A percentile compares a stretch with the other conserved stretches of the same genome.
These are phyloP conservation scores for Sherardia arvensis DNA, from an alignment of 257 asterid genomes.

Conservation along the genomic window DNA sequence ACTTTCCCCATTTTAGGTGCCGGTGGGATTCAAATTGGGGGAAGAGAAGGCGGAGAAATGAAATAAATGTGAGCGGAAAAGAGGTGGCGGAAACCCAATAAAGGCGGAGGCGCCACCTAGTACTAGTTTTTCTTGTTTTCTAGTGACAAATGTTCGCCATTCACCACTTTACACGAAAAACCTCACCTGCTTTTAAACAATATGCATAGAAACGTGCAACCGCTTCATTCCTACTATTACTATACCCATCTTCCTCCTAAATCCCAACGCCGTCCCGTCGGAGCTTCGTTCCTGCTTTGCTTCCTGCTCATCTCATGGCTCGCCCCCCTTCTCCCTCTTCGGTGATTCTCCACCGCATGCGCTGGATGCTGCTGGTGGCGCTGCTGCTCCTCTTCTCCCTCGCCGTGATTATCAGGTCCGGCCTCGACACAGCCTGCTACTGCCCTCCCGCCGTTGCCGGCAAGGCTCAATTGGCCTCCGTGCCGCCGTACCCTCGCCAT, in stretches of 20 bases:
- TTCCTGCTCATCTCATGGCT: conserved; percentile 20
- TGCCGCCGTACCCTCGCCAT: neutral
- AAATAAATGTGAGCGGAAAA: neutral
- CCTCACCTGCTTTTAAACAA: conserved; percentile 3
- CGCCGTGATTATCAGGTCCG: conserved; percentile 21
- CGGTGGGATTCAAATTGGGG: neutral
- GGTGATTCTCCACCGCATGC: conserved; percentile 23
- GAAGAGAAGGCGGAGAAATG: neutral
- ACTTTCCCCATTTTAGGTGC: neutral
- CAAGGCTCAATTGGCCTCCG: neutral
- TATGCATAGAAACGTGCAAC: conserved; percentile 20
- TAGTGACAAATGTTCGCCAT: conserved; percentile 26
- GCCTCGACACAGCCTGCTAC: conserved; percentile 19
- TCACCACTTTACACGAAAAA: conserved; percentile 9
- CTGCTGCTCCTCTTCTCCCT: conserved; percentile 20
- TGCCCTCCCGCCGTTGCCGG: conserved; percentile 9
- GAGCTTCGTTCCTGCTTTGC: neutral
- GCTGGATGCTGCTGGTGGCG: conserved; percentile 21
- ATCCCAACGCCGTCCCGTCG: conserved; percentile 9
- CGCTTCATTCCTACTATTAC: conserved; percentile 10
- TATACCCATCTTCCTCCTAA: conserved; percentile 5
- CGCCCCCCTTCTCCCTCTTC: conserved; percentile 9
- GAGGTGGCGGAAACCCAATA: conserved; percentile 4
- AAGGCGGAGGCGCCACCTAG: neutral
- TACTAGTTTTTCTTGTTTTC: neutral